Percentiles rank a stretch among this genome's conserved stretches.
These are phyloP conservation scores for Phytophthora brassicae DNA, from an alignment of 352 stramenopile species.

Conservation along the genomic window DNA sequence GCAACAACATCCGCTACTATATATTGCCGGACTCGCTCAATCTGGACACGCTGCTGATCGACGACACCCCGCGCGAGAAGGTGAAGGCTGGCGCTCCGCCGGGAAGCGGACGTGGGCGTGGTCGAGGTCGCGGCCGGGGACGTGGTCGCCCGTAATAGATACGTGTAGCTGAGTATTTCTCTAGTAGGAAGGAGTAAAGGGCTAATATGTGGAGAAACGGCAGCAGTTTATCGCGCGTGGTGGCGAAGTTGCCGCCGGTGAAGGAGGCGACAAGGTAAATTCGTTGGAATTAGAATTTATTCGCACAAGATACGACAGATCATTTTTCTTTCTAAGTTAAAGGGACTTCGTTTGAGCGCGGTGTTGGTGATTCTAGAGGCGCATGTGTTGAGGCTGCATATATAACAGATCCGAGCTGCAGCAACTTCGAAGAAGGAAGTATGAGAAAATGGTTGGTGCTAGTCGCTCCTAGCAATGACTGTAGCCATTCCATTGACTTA, in stretches of 20 bases:
- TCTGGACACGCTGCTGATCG: conserved; percentile 98
- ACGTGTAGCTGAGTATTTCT: conserved; percentile 3
- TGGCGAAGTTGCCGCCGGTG: conserved; percentile 12
- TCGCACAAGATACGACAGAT: conserved; percentile 21
- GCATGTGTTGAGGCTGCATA: not conserved
- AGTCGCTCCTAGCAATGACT: too few species aligned
- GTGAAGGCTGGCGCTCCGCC: conserved; percentile 72
- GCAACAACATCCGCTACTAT: conserved; percentile 98
- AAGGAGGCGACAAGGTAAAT: conserved; percentile 8
- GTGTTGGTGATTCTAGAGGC: not conserved
- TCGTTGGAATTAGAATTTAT: conserved; percentile 19
- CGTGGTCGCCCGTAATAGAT: conserved; percentile 49
- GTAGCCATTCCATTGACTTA: too few species aligned
- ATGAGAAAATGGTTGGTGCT: too few species aligned
- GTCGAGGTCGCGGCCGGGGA: conserved; percentile 74
- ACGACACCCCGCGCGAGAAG: conserved; percentile 97
- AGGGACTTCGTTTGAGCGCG: conserved; percentile 30
- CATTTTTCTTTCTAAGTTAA: conserved; percentile 40
- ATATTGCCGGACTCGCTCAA: conserved; percentile 97
- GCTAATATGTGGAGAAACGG: conserved; percentile 10
- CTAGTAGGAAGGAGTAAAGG: not conserved
- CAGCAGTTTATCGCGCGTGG: too few species aligned
- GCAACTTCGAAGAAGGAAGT: too few species aligned
- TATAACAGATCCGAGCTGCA: not conserved
- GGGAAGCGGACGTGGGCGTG: conserved; percentile 70